Evolutionary conservation across 805 yeast species (phyloP), one percentile per base, ranked within the genome.

Genomic region (Scheffersomyces amazonensis): DNA sequence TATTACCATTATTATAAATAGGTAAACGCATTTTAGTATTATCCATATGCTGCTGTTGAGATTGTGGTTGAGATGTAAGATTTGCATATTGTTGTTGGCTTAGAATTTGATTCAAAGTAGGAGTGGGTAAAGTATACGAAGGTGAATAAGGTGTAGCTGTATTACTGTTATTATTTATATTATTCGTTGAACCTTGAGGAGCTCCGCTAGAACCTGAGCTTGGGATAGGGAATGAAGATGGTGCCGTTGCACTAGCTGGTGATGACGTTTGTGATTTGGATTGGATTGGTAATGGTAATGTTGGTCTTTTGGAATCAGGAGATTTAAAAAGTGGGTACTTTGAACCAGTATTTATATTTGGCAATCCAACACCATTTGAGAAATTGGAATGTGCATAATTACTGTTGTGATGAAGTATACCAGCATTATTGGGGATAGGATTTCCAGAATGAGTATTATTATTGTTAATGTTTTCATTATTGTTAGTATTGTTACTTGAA

Each of bases 231-330:
- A 65, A 51, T 12, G 49, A 58, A n/a, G n/a, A n/a, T 7, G 74
- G 71, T 15, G 66, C 71, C 6, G 68, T 56, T 3, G 70, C 64
- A 39, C 62, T 56, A 4, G 62, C 49, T 1, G 74, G 74, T 10
- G 70, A 63, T 31, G 62, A 54, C 1, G 72, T 65, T 46, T 65
- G 72, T 18, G 69, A 66, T 47, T 66, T 66, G 34, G 53, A 49
- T 19, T 53, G 58, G 16, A 58, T 50, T 13, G 72, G 73, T 34
- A 68, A 55, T 16, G 59, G 48, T 16, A 54, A 46, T 8, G 54
- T 49, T 8, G 67, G 67, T 35, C 56, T 61, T 21, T 58, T 37
- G 16, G 50, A 39, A 31, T 62, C 67, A 1, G 66, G 66, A 2
- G 61, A 53, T 25, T 56, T 46, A 32, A 59, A 60, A 5, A 63